Conservation (phyloP, 208 protist species). For the Trypanosoma lewisi region DNA sequence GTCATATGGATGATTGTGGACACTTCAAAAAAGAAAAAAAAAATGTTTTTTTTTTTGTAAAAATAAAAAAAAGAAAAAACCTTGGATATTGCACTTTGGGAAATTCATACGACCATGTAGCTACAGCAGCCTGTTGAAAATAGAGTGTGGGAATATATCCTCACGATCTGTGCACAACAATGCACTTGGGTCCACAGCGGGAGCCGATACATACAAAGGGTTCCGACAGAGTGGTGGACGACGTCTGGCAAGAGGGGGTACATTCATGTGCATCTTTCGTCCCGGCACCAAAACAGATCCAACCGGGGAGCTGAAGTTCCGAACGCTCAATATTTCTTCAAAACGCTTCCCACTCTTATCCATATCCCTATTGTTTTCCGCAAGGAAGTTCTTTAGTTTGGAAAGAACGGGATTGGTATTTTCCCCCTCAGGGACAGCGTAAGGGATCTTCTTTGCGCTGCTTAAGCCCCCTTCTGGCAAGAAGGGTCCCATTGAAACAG, state of each 20-base stretch:
- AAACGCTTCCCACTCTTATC: not conserved
- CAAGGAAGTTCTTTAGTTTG: not conserved
- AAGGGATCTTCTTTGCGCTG: not conserved
- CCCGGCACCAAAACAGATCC: not conserved
- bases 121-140: no score
- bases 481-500: not conserved
- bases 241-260: constrained; percentile 13
- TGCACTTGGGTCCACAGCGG: not conserved
- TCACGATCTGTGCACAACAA: not conserved
- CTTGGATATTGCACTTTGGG: no score
- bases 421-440: not conserved
- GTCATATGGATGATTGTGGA: no score
- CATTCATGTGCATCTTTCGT: constrained; percentile 7
- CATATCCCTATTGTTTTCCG: not conserved
- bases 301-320: constrained; percentile 5
- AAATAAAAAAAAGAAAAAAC: not conserved
- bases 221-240: constrained; percentile 6
- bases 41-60: not conserved
- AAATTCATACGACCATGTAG: no score
- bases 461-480: not conserved
- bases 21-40: no score
- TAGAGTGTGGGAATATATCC: not conserved
- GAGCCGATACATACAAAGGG: not conserved
- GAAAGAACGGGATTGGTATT: not conserved
- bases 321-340: constrained; percentile 12